Evolutionary conservation across 352 stramenopile genomes (phyloP).

Genomic region (Globisporangium heterothallicum): DNA sequence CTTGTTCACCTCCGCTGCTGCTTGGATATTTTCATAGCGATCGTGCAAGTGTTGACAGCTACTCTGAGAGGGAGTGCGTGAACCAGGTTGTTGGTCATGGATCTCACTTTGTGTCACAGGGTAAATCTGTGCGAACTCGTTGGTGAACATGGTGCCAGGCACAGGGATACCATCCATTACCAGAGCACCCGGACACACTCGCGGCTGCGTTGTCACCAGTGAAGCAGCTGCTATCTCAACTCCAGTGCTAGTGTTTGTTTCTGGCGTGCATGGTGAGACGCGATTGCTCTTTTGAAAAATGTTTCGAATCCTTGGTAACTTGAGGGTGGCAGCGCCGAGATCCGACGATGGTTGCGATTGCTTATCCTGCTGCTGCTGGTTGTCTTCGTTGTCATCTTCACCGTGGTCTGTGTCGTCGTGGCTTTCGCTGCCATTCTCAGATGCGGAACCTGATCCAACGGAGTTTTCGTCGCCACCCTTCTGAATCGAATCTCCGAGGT

Average conservation of each 20-base stretch:
- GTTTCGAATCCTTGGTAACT: conserved; percentile 9
- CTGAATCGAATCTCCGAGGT: background rate
- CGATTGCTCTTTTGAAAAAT: conserved; percentile 9
- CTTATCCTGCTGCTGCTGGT: background rate
- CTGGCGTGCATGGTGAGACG: background rate
- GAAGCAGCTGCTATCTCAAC: background rate
- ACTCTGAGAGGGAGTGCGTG: too few relatives aligned
- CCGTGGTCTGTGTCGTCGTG: conserved; percentile 5
- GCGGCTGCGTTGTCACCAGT: background rate
- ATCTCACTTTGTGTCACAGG: background rate
- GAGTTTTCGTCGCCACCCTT: conserved; percentile 3
- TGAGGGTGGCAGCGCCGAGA: background rate
- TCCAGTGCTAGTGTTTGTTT: too few relatives aligned
- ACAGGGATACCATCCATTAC: background rate
- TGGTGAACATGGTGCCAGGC: background rate
- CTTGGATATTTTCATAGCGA: conserved; percentile 17
- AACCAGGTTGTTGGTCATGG: background rate
- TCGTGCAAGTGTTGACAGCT: background rate
- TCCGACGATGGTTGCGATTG: too few relatives aligned
- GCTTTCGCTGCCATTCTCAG: background rate
- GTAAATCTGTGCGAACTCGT: conserved; percentile 10
- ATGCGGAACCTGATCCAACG: background rate
- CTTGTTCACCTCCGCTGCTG: conserved; percentile 30
- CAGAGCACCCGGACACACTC: too few relatives aligned
- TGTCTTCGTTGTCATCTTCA: conserved; percentile 5